Conservation (phyloP, 2,329 filamentous ascomycete genomes). For the Fusarium armeniacum region DNA sequence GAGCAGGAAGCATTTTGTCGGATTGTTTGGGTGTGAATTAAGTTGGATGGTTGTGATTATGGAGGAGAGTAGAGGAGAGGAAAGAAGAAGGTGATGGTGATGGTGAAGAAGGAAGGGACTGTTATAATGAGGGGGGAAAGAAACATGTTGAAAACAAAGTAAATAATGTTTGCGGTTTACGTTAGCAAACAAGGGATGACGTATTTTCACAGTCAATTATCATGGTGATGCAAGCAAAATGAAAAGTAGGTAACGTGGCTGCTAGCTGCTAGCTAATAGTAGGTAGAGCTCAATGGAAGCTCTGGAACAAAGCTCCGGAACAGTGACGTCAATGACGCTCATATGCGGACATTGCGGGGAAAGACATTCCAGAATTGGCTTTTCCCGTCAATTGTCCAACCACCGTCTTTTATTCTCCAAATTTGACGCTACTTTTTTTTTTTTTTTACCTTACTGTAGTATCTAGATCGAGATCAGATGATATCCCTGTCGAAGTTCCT, state of each 20-base stretch:
- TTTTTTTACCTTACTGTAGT: too few relatives aligned
- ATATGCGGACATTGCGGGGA: conserved; percentile 42
- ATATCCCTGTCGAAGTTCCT: conserved; percentile 6
- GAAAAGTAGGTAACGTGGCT: too few relatives aligned
- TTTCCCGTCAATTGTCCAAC: conserved; percentile 38
- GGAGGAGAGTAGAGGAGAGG: neutral
- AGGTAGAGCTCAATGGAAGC: conserved; percentile 16
- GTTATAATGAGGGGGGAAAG: conserved; percentile 1
- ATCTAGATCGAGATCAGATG: conserved; percentile 20
- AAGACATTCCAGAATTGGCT: conserved; percentile 8
- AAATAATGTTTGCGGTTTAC: conserved; percentile 3
- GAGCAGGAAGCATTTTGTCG: conserved; percentile 52
- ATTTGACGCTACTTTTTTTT: conserved; percentile 1
- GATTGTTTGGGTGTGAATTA: neutral
- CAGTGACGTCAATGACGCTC: conserved; percentile 49
- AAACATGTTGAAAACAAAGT: conserved; percentile 24
- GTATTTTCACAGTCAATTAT: conserved; percentile 37
- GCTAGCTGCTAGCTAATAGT: conserved; percentile 1
- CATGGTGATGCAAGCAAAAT: conserved; percentile 29
- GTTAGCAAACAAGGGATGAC: conserved; percentile 37
- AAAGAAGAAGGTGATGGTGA: neutral
- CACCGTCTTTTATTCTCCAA: neutral
- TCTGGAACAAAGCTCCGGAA: conserved; percentile 40
- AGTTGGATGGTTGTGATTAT: neutral
- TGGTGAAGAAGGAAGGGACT: neutral